Evolutionary conservation across 2,329 filamentous ascomycete species (phyloP), one percentile per base, ranked within the genome.

Genomic region (Colletotrichum orbiculare): DNA sequence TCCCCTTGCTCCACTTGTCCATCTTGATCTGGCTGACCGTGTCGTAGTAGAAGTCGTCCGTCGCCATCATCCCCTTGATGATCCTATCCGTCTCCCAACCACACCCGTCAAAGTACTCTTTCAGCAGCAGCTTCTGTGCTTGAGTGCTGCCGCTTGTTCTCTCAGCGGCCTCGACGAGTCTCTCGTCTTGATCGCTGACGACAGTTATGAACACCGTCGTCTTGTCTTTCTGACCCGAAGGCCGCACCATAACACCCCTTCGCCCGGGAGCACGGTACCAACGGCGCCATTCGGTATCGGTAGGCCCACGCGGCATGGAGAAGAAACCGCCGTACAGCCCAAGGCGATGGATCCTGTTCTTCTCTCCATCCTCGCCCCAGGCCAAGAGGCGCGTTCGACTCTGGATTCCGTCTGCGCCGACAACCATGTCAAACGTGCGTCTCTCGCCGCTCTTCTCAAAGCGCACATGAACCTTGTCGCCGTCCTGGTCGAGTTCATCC

Each of bases 341-440:
- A 12, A 78, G 67, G 15, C 67, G 68, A 17, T 72, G 72, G 38
- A 77, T 73, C 8, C 69, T 55, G 3, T 70, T 68, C 2, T 71
- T 62, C 15, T 72, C 71, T 8, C 69, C 70, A 4, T 71, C 70
- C 8, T 69, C 61, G 9, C 74, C 74, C 67, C 77, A 71, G 6
- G 79, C 73, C 45, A 75, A 70, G n/a, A 73, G 76, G 8, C 83
- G 77, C n/a, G 82, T 81, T 37, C 77, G 77, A 4, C 83, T 87
- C 8, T 79, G 76, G 39, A 83, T 80, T 0, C 86, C 86, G 68
- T 89, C 86, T 4, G 85, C 84, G 10, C 82, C 85, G 47, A 88
- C 78, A 0, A 88, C 73, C 0, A 88, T 66, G 69, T 88, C 85
- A 66, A 79, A 88, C 0, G 70, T 71, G 7, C 75, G 74, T 2